Conservation (phyloP, 257 asterid species). For the Jacaranda copaia region DNA sequence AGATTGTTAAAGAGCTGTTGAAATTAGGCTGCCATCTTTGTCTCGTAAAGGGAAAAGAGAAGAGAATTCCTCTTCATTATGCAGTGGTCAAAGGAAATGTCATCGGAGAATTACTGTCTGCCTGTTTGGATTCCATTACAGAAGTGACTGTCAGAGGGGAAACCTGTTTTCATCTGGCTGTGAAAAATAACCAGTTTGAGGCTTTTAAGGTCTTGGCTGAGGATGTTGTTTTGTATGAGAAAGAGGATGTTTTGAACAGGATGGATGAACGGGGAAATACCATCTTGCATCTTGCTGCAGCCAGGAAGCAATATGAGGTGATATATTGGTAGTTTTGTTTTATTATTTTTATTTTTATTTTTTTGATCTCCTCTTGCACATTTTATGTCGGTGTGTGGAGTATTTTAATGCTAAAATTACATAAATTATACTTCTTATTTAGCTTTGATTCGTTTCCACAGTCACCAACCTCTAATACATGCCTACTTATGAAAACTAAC, state of each 20-base stretch:
- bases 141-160: slow-evolving; percentile 50
- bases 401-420: no score
- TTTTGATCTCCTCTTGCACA: neutral
- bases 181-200: slow-evolving; percentile 42
- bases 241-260: slow-evolving; percentile 37
- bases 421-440: no score
- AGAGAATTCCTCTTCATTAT: slow-evolving; percentile 51
- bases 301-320: slow-evolving; percentile 59
- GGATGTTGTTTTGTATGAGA: neutral
- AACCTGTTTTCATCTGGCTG: slow-evolving; percentile 46
- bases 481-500: no score
- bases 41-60: slow-evolving; percentile 43
- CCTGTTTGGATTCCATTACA: slow-evolving; percentile 28
- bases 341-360: neutral
- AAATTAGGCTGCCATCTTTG: slow-evolving; percentile 38
- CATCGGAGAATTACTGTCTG: slow-evolving; percentile 36
- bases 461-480: no score
- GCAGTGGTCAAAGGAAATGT: slow-evolving; percentile 47
- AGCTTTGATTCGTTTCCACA: no score
- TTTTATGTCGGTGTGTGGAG: no score
- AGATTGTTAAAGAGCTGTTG: slow-evolving; percentile 47
- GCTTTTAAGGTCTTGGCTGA: slow-evolving; percentile 39
- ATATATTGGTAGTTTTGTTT: neutral
- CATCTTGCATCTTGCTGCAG: slow-evolving; percentile 59
- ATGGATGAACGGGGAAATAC: slow-evolving; percentile 56